Base-by-base conservation (phyloP, 805 yeast species). In the Cyberlindnera euphorbiiphila region DNA sequence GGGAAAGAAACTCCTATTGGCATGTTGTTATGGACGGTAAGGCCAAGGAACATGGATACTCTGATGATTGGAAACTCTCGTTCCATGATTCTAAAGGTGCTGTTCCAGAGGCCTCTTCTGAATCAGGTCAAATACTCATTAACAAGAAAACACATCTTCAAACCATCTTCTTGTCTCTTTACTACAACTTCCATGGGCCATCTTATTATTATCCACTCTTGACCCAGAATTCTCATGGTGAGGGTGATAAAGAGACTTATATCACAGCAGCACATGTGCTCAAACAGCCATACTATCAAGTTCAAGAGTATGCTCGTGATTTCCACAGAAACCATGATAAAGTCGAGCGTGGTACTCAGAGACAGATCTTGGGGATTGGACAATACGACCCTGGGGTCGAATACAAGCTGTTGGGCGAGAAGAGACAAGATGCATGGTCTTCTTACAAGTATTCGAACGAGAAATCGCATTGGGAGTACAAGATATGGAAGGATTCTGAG, bases 161-260 rank as follows among this genome's bases (percentile, higher is more conserved):
- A 39, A 74, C 81, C 0, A 54, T 78, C 30, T 56, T 77, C 25
- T 56, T 77, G 30, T 62, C 78, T 3, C 60, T 73, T 25, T 78
- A 76, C 58, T 78, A 78, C 53, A 78, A 78, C 47, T 60, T 76
- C 6, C 60, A 57, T 53, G 85, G 85, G 0, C 83, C 83, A 0
- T 54, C 68, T 9, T 74, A 64, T 54, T 78, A 71, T 52, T 78
- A 78, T 50, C 83, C 82, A 11, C 57, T 78, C 34, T 62, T 78
- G 47, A 69, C 81, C 0, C 84, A 78, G 51, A 81, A 81, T 4
- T 66, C 75, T 17, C 79, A 81, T 1, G 83, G 83, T 7, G 78
- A 77, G 57, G 82, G 83, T 26, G 84, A 78, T 49, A 78, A 78
- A 46, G 84, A 78, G 48, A 76, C 85, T 0, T 77, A 76, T 46